These are phyloP conservation scores for Vanderwaltozyma yarrowii DNA, from an alignment of 805 yeast genomes.

Conservation along the genomic window DNA sequence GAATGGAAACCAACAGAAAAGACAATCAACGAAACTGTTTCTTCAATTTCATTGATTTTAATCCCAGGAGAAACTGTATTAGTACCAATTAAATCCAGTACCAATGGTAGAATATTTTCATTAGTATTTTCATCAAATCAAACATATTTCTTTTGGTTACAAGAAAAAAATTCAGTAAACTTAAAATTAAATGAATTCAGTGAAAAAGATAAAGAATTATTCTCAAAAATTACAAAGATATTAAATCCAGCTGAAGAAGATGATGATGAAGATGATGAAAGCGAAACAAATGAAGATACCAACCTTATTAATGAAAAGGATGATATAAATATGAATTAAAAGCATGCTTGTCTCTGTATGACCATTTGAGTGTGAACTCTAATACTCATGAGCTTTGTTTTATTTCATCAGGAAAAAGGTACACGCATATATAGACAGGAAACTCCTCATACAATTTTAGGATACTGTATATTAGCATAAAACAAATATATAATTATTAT, in stretches of 20 bases:
- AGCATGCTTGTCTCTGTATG: no score
- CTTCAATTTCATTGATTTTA: conserved; percentile 41
- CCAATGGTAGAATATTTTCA: conserved; percentile 66
- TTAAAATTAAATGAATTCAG: conserved; percentile 38
- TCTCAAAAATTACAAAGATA: conserved; percentile 40
- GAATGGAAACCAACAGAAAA: conserved; percentile 26
- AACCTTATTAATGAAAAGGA: conserved; percentile 4
- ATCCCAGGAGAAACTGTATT: conserved; percentile 82
- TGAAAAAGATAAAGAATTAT: conserved; percentile 44
- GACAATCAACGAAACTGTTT: conserved; percentile 17
- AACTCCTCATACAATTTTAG: no score
- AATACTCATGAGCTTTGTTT: no score
- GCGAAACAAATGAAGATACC: conserved; percentile 6
- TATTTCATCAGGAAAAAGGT: no score
- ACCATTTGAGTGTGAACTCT: no score
- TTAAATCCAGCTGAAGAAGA: conserved; percentile 29
- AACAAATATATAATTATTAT: no score
- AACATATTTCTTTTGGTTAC: conserved; percentile 57
- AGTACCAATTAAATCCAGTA: conserved; percentile 57
- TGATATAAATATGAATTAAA: conserved; percentile 1
- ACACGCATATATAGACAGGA: no score
- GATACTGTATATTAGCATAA: no score
- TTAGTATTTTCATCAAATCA: conserved; percentile 61
- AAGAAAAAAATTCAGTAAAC: conserved; percentile 51
- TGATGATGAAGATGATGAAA: conserved; percentile 13